These are phyloP conservation scores for Penicillium pancosmium DNA, from an alignment of 495 filamentous ascomycete genomes.

Conservation along the genomic window DNA sequence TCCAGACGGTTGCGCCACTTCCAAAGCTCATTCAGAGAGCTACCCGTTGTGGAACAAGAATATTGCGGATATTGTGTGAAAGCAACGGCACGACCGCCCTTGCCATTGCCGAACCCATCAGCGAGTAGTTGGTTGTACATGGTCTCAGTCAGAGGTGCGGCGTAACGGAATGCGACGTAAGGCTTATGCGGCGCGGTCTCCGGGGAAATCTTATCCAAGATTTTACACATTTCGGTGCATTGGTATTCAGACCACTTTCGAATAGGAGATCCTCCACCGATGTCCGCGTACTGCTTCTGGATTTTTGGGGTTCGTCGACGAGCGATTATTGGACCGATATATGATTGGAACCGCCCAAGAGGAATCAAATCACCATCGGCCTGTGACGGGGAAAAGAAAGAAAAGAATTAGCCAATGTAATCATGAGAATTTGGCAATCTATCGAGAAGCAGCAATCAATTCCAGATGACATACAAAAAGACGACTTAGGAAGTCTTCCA, in stretches of 20 bases:
- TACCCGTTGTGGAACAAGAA: conserved; percentile 97
- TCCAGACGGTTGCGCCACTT: conserved; percentile 91
- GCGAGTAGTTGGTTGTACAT: conserved; percentile 80
- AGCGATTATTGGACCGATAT: conserved; percentile 86
- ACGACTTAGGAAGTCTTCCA: conserved; percentile 87
- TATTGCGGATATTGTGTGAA: conserved; percentile 99
- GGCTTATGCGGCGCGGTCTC: conserved; percentile 96
- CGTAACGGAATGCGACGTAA: conserved; percentile 98
- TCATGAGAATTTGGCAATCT: neutral
- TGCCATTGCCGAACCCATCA: conserved; percentile 87
- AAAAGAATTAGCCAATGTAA: neutral
- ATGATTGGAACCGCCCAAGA: conserved; percentile 88
- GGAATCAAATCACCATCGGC: conserved; percentile 95
- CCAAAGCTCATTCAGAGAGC: conserved; percentile 96
- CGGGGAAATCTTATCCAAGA: conserved; percentile 86
- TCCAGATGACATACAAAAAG: conserved; percentile 71
- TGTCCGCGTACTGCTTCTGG: conserved; percentile 88
- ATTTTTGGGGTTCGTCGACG: conserved; percentile 91
- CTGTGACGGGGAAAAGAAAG: conserved; percentile 39
- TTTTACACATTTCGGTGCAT: conserved; percentile 90
- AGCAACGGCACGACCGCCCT: conserved; percentile 87
- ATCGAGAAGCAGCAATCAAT: neutral
- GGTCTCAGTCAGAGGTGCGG: conserved; percentile 89
- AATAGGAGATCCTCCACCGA: conserved; percentile 96
- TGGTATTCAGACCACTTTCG: conserved; percentile 97